Evolutionary conservation across 495 filamentous ascomycete species (phyloP), one percentile per base, ranked within the genome.

Genomic region (Aspergillus ellipticus): DNA sequence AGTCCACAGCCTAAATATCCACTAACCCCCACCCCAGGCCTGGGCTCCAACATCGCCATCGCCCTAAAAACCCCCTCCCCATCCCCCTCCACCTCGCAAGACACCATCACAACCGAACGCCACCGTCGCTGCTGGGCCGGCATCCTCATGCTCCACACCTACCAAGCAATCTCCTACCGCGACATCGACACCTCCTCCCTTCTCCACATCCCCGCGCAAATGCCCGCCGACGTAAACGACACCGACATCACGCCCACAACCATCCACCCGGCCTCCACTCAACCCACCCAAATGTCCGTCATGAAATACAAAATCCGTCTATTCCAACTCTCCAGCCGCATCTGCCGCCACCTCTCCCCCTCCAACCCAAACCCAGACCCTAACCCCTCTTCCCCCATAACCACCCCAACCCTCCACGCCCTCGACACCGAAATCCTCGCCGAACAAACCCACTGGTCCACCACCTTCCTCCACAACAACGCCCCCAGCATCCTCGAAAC

Each of bases 51-150:
- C 42, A 65, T 65, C 1, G 62, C 59, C 11, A 65, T 65, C 31
- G 55, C 58, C n/a, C n/a, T n/a, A n/a, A n/a, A n/a, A n/a, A n/a
- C n/a, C n/a, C n/a, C n/a, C n/a, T n/a, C n/a, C n/a, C n/a, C n/a
- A n/a, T n/a, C n/a, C n/a, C n/a, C n/a, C n/a, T n/a, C n/a, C n/a
- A n/a, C n/a, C n/a, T n/a, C n/a, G n/a, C n/a, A n/a, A n/a, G n/a
- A n/a, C n/a, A n/a, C n/a, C n/a, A 16, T 42, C 62, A 28, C 46
- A 56, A 35, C 43, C 8, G 55, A 66, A 15, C 26, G 63, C 20
- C 54, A 60, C 0, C 59, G 63, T 4, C 63, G 63, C 20, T 66
- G 63, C n/a, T 66, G 63, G 63, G 63, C 54, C 37, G 63, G 63
- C 6, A 9, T 66, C 0, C 31, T 66, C 5, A 49, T 42, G 1